Evolutionary conservation across 768 basidiomycete genomes (phyloP), one percentile per base, ranked within the genome.

Genomic region (Lentinula edodes): DNA sequence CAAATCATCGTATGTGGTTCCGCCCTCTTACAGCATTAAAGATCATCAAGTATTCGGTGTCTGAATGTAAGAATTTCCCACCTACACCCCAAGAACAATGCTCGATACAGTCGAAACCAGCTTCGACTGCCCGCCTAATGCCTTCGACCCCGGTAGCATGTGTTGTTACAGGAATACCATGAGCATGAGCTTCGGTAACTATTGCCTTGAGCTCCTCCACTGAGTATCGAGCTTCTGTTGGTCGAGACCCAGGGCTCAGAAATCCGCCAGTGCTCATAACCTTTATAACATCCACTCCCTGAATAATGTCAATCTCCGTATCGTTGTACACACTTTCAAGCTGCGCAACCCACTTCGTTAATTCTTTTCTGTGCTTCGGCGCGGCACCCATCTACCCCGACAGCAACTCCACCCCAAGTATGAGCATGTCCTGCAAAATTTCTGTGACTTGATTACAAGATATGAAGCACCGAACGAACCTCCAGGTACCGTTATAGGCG

Each of bases 151-250:
- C 58, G 15, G 58, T 59, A 35, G 58, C 58, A 46, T 59, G 58
- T 15, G 58, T 59, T 34, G 58, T 59, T n/a, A 48, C 43, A 23
- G 58, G 58, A 23, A 59, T 59, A n/a, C 58, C 42, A 50, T 38
- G 20, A 16, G 42, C 43, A n/a, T 59, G 58, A 23, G 58, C 58
- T 48, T 59, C 58, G 13, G 23, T 28, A 20, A 51, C 58, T 32
- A 59, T 59, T 3, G 45, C 58, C 45, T 34, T 59, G 58, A 59
- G 58, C 58, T 59, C 58, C 45, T 59, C 58, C 4, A 59, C 28
- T 13, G 58, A 42, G 34, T 45, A 59, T 15, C 58, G 23, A n/a
- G 58, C 58, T 38, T 50, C 28, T 5, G 45, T 28, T 32, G 58
- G 58, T 13, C 28, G 23, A 5, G 39, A 42, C 12, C 58, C 58